Percentiles rank a stretch among this genome's conserved stretches.
Evolutionary conservation across 805 yeast species (phyloP).

Genomic region (Osmozyma mogii): DNA sequence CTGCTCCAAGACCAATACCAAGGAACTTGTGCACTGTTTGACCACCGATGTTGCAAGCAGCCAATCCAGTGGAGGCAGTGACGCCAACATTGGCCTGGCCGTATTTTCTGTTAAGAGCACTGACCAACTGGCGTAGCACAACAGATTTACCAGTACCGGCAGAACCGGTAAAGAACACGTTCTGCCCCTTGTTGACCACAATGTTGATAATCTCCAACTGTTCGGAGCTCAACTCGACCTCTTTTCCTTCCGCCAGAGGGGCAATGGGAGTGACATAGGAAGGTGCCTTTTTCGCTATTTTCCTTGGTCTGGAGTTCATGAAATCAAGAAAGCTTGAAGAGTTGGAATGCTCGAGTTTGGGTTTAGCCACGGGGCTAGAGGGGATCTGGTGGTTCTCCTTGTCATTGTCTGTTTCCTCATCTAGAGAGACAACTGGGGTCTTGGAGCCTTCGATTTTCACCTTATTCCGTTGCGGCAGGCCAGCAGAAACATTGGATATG

Average conservation of each 20-base stretch:
- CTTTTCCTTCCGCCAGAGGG: too few species aligned
- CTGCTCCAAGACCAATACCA: slow-evolving; percentile 70
- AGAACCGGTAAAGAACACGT: slow-evolving; percentile 89
- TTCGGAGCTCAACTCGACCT: slow-evolving; percentile 27
- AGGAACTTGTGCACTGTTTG: slow-evolving; percentile 69
- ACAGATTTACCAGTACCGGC: slow-evolving; percentile 99
- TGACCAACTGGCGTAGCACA: slow-evolving; percentile 58
- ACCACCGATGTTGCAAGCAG: slow-evolving; percentile 79
- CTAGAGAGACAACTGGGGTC: too few species aligned
- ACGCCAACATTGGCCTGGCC: slow-evolving; percentile 48
- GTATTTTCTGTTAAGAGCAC: slow-evolving; percentile 39
- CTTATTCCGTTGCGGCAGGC: too few species aligned
- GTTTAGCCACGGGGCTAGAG: too few species aligned
- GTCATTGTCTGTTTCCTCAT: too few species aligned
- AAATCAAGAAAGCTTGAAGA: slow-evolving; percentile 11
- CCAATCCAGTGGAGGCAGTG: slow-evolving; percentile 80
- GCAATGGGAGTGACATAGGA: neutral
- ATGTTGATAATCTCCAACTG: slow-evolving; percentile 42
- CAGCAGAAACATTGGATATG: too few species aligned
- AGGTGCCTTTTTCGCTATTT: neutral
- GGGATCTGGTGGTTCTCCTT: too few species aligned
- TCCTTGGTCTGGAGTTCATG: slow-evolving; percentile 11
- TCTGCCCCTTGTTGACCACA: slow-evolving; percentile 50
- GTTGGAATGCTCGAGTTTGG: too few species aligned
- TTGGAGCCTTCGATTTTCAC: too few species aligned